phyloP scores from a whole-genome alignment of 1,284 basidiomycete genomes.

The Papiliotrema terrestris region DNA sequence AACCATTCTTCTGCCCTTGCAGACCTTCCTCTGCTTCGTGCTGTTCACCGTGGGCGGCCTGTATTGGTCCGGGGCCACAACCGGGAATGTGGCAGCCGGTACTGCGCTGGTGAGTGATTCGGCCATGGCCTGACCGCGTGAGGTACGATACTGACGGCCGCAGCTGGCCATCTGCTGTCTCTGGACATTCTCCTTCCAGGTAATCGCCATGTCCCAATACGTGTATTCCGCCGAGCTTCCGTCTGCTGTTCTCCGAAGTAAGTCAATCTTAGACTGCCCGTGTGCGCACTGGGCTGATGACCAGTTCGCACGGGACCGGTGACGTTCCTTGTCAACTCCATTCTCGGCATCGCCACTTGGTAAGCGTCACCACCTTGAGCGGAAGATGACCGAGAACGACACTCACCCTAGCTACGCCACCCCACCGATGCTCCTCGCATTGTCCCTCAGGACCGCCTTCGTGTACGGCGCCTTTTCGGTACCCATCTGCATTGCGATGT shows the following conservation, averaged over 20 bases:
- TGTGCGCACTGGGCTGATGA: neutral
- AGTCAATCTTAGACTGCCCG: neutral
- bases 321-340: slow-evolving; percentile 20
- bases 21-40: slow-evolving; percentile 8
- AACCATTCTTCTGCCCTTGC: neutral
- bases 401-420: slow-evolving; percentile 14
- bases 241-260: slow-evolving; percentile 20
- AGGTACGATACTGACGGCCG: too few species aligned
- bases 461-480: slow-evolving; percentile 20
- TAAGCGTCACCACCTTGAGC: neutral
- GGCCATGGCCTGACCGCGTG: neutral
- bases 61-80: slow-evolving; percentile 14
- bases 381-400: neutral
- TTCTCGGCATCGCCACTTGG: slow-evolving; percentile 19
- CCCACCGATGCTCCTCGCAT: slow-evolving; percentile 20
- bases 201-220: slow-evolving; percentile 19
- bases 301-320: slow-evolving; percentile 23
- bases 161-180: slow-evolving; percentile 22
- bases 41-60: slow-evolving; percentile 19
- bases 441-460: slow-evolving; percentile 20
- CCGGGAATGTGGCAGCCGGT: slow-evolving; percentile 12
- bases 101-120: slow-evolving; percentile 10
- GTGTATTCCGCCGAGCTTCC: slow-evolving; percentile 26
- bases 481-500: slow-evolving; percentile 20
- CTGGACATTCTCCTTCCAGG: slow-evolving; percentile 21